A percentile compares a stretch with the other conserved stretches of the same genome.
These are phyloP conservation scores for Aspergillus sp. DNA, from an alignment of 2,329 filamentous ascomycete species.

Conservation along the genomic window DNA sequence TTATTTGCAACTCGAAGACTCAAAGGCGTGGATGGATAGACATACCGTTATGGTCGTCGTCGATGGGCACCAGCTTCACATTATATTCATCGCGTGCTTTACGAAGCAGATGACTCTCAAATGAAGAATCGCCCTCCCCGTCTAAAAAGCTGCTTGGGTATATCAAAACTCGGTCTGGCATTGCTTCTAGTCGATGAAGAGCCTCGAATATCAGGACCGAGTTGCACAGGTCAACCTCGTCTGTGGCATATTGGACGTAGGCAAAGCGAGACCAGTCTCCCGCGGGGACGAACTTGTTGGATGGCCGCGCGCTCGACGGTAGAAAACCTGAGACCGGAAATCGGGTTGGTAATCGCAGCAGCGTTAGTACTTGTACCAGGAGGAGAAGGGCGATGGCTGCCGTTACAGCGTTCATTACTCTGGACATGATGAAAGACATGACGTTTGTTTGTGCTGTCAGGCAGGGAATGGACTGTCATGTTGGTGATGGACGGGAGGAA, in stretches of 20 bases:
- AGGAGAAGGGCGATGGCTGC: too few relatives aligned
- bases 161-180: slow-evolving; percentile 31
- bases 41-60: slow-evolving; percentile 4
- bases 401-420: too few relatives aligned
- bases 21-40: neutral
- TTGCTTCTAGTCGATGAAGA: slow-evolving; percentile 27
- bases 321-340: too few relatives aligned
- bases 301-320: too few relatives aligned
- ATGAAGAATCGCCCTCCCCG: neutral
- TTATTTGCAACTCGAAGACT: neutral
- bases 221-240: slow-evolving; percentile 33
- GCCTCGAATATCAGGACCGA: slow-evolving; percentile 35
- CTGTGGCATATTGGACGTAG: slow-evolving; percentile 34
- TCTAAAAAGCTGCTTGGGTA: slow-evolving; percentile 20
- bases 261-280: slow-evolving; percentile 13
- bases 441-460: too few relatives aligned
- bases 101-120: slow-evolving; percentile 38
- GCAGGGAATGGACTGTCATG: too few relatives aligned
- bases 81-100: slow-evolving; percentile 48
- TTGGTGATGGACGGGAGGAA: too few relatives aligned
- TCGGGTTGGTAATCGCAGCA: too few relatives aligned
- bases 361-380: too few relatives aligned
- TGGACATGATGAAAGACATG: too few relatives aligned
- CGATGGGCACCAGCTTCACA: slow-evolving; percentile 47
- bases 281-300: too few relatives aligned